A percentile compares a stretch with the other conserved stretches of the same genome.
These are phyloP conservation scores for Penicillium sp. DNA, from an alignment of 2,329 filamentous ascomycete genomes.

Conservation along the genomic window DNA sequence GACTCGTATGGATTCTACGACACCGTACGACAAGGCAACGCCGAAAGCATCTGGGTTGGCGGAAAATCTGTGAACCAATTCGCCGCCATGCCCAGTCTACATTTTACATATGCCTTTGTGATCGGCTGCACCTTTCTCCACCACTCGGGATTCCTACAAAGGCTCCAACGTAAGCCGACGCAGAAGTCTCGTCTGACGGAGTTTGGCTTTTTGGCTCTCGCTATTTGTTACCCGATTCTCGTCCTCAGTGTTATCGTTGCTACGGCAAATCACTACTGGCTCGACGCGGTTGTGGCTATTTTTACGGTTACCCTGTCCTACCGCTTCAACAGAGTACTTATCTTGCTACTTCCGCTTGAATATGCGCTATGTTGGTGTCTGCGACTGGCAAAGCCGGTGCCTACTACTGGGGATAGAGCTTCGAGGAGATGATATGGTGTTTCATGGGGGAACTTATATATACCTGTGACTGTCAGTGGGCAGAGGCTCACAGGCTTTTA, in stretches of 20 bases:
- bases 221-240: slow-evolving; percentile 50
- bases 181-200: slow-evolving; percentile 44
- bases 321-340: slow-evolving; percentile 50
- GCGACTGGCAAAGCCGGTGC: slow-evolving; percentile 50
- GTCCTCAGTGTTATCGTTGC: slow-evolving; percentile 55
- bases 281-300: slow-evolving; percentile 53
- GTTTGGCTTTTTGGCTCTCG: slow-evolving; percentile 45
- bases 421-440: background rate
- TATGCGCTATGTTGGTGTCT: slow-evolving; percentile 50
- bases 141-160: slow-evolving; percentile 51
- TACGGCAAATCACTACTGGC: slow-evolving; percentile 60
- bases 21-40: slow-evolving; percentile 56
- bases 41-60: slow-evolving; percentile 54
- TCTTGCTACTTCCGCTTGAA: slow-evolving; percentile 52
- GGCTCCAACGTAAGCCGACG: slow-evolving; percentile 42
- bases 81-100: slow-evolving; percentile 58
- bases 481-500: background rate
- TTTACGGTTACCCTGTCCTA: slow-evolving; percentile 50
- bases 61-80: slow-evolving; percentile 59
- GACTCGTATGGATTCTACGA: slow-evolving; percentile 61
- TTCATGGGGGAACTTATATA: background rate
- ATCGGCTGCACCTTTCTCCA: slow-evolving; percentile 56
- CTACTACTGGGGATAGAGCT: background rate
- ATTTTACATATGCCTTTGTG: slow-evolving; percentile 57
- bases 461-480: background rate